phyloP scores from a whole-genome alignment of 2,329 filamentous ascomycete genomes.

The Polychaeton citri region DNA sequence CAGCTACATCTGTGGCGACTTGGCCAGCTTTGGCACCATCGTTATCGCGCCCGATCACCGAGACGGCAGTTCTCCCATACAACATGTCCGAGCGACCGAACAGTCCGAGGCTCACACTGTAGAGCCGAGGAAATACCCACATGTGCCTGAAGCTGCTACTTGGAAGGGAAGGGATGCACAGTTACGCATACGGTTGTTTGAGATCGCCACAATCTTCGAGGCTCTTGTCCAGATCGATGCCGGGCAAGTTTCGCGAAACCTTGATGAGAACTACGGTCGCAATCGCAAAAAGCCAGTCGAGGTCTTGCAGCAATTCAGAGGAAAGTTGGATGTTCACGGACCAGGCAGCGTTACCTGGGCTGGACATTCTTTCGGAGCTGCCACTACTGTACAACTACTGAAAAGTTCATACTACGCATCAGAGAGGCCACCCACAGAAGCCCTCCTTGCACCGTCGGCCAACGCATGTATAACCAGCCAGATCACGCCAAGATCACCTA shows the following conservation, averaged over 20 bases:
- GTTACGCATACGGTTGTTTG: conserved; percentile 64
- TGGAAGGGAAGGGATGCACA: conserved; percentile 57
- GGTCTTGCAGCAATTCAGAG: conserved; percentile 45
- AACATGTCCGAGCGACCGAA: conserved; percentile 51
- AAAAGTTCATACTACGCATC: conserved; percentile 62
- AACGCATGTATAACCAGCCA: conserved; percentile 48
- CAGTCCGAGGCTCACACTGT: conserved; percentile 27
- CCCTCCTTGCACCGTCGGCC: conserved; percentile 47
- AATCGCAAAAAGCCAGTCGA: conserved; percentile 24
- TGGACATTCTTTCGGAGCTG: conserved; percentile 71
- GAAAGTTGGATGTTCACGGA: conserved; percentile 51
- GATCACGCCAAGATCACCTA: conserved; percentile 52
- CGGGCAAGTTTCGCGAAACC: conserved; percentile 33
- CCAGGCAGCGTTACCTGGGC: conserved; percentile 63
- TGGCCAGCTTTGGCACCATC: conserved; percentile 69
- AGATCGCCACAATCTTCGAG: conserved; percentile 58
- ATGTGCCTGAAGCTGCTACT: conserved; percentile 49
- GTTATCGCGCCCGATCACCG: conserved; percentile 74
- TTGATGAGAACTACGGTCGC: conserved; percentile 28
- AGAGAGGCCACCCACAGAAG: conserved; percentile 24
- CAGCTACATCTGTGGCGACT: conserved; percentile 64
- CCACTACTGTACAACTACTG: conserved; percentile 60
- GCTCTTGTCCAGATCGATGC: conserved; percentile 53
- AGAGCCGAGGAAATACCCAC: conserved; percentile 37
- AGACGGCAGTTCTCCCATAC: conserved; percentile 66